These are phyloP conservation scores for Rosa hybrid DNA, from an alignment of 331 rosid species.

Conservation along the genomic window DNA sequence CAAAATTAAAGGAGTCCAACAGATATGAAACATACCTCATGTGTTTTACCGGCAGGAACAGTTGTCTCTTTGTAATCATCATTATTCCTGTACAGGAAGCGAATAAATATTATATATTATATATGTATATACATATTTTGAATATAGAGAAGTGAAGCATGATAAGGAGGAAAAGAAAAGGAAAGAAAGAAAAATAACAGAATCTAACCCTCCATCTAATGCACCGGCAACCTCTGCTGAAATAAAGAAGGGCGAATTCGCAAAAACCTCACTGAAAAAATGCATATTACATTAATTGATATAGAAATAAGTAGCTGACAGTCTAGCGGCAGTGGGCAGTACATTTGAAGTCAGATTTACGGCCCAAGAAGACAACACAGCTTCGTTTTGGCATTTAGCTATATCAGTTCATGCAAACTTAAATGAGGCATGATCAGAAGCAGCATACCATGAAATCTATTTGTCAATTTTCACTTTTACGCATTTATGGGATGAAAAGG, in stretches of 20 bases:
- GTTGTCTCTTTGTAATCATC: constrained; percentile 77
- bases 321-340: background rate
- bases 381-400: background rate
- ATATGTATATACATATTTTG: background rate
- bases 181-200: background rate
- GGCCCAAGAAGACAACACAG: background rate
- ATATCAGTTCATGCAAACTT: background rate
- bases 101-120: background rate
- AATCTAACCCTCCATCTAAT: constrained; percentile 56
- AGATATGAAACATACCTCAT: constrained; percentile 60
- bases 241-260: constrained; percentile 89
- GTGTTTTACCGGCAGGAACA: constrained; percentile 81
- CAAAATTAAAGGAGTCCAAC: constrained; percentile 12
- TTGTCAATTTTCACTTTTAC: background rate
- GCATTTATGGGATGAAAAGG: background rate
- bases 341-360: constrained; percentile 6
- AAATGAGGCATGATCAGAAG: background rate
- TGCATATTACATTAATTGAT: background rate
- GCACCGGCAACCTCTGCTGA: constrained; percentile 88
- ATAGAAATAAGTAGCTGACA: constrained; percentile 5
- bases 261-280: constrained; percentile 76
- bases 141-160: background rate
- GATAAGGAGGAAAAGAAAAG: too few species aligned
- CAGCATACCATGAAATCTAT: background rate
- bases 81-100: constrained; percentile 44